A percentile compares a stretch with the other conserved stretches of the same genome.
Conservation (phyloP, 208 protist species). For the Trypanosoma lewisi region DNA sequence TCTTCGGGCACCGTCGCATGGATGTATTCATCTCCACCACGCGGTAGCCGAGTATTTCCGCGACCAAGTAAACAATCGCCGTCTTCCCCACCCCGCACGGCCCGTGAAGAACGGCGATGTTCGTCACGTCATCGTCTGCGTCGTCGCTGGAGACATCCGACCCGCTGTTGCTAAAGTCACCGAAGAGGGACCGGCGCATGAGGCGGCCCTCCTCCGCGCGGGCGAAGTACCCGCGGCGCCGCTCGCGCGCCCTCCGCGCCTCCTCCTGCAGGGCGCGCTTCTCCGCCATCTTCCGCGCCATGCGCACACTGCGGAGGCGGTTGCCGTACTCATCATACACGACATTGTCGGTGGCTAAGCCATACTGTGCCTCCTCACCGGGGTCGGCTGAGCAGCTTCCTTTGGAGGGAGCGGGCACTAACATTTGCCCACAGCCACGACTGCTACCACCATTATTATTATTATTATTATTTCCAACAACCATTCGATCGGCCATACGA, state of each 20-base stretch:
- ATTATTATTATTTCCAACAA: background rate
- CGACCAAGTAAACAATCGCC: conserved; percentile 75
- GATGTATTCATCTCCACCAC: conserved; percentile 86
- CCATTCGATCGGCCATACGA: conserved; percentile 2
- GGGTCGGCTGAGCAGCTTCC: background rate
- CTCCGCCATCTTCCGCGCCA: conserved; percentile 62
- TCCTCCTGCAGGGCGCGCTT: conserved; percentile 33
- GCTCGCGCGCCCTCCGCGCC: conserved; percentile 33
- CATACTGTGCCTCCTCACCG: conserved; percentile 2
- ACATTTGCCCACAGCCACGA: too few relatives aligned
- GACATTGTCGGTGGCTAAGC: conserved; percentile 9
- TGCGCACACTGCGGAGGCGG: conserved; percentile 69
- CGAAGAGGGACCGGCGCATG: background rate
- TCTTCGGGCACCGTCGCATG: conserved; percentile 61
- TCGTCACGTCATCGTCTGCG: conserved; percentile 62
- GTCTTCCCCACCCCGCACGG: conserved; percentile 75
- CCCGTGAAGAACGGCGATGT: conserved; percentile 75
- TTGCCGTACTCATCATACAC: conserved; percentile 69
- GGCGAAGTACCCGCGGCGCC: conserved; percentile 68
- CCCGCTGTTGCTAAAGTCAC: conserved; percentile 1
- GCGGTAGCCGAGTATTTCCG: conserved; percentile 64
- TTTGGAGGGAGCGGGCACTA: background rate
- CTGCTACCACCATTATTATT: too few relatives aligned
- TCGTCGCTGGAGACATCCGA: conserved; percentile 13
- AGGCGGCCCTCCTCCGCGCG: conserved; percentile 19